These are phyloP conservation scores for Magnusiomyces tetraspermus DNA, from an alignment of 1,139 yeast genomes.

Conservation along the genomic window DNA sequence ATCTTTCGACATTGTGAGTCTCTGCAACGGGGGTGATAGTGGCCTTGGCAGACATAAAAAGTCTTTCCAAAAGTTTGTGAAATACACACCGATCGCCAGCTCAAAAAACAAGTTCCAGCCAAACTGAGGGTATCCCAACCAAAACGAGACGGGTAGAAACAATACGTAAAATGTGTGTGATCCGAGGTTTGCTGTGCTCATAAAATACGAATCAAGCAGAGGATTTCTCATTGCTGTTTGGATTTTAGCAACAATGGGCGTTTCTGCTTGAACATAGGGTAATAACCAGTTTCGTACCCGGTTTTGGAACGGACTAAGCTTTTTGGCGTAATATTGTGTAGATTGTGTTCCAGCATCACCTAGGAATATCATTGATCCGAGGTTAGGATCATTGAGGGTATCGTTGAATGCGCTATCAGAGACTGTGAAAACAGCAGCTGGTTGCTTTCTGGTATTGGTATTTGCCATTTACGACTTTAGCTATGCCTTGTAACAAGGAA, in stretches of 20 bases:
- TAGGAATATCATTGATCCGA: background rate
- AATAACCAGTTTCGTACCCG: conserved; percentile 46
- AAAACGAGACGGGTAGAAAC: conserved; percentile 74
- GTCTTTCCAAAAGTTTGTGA: conserved; percentile 74
- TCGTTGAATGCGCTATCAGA: conserved; percentile 22
- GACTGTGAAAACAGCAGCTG: too few relatives aligned
- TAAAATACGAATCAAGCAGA: conserved; percentile 63
- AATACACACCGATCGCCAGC: conserved; percentile 75
- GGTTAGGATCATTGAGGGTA: conserved; percentile 33
- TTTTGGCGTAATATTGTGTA: conserved; percentile 51
- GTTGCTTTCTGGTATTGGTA: too few relatives aligned
- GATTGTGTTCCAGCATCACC: conserved; percentile 57
- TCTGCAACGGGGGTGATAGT: conserved; percentile 77
- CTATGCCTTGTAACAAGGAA: too few relatives aligned
- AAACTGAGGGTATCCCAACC: conserved; percentile 62
- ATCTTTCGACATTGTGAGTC: conserved; percentile 81
- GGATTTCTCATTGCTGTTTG: conserved; percentile 48
- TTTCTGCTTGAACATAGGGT: conserved; percentile 58
- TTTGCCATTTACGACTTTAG: too few relatives aligned
- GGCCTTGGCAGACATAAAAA: conserved; percentile 88
- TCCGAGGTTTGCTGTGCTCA: conserved; percentile 84
- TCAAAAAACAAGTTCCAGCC: conserved; percentile 62
- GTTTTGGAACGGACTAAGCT: conserved; percentile 53
- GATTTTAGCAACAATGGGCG: conserved; percentile 47
- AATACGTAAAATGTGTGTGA: conserved; percentile 89